Evolutionary conservation across 805 yeast species (phyloP).

Genomic region (Millerago galiae): DNA sequence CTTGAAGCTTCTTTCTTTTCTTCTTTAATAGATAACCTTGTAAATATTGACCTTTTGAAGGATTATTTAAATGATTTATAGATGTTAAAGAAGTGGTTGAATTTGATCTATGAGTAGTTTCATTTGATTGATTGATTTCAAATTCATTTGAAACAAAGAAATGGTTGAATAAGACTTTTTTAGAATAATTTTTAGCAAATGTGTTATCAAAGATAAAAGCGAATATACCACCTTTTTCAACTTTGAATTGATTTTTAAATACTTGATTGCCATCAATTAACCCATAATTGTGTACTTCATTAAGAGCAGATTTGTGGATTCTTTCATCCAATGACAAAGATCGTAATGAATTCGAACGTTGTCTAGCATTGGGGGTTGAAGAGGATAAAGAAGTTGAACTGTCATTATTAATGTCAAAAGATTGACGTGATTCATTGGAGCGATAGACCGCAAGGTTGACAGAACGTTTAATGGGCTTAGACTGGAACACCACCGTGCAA

Average conservation of each 20-base stretch:
- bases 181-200: constrained; percentile 77
- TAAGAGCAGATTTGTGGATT: constrained; percentile 47
- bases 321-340: constrained; percentile 48
- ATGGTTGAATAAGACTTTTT: constrained; percentile 64
- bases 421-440: constrained; percentile 8
- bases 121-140: not conserved
- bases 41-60: constrained; percentile 61
- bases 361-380: constrained; percentile 9
- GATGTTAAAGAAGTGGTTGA: constrained; percentile 6
- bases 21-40: constrained; percentile 77
- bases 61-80: constrained; percentile 23
- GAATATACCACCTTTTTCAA: constrained; percentile 58
- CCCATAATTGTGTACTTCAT: constrained; percentile 48
- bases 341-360: constrained; percentile 32
- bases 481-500: constrained; percentile 66
- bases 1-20: constrained; percentile 79
- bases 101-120: constrained; percentile 8
- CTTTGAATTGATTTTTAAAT: constrained; percentile 55
- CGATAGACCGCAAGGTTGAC: constrained; percentile 36
- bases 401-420: not conserved
- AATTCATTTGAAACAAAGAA: constrained; percentile 15
- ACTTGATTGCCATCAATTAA: constrained; percentile 54
- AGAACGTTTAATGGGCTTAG: constrained; percentile 69
- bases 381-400: not conserved
- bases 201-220: constrained; percentile 93